Conservation (phyloP, 2,329 filamentous ascomycete species). For the Ophiosphaerella herpotricha region DNA sequence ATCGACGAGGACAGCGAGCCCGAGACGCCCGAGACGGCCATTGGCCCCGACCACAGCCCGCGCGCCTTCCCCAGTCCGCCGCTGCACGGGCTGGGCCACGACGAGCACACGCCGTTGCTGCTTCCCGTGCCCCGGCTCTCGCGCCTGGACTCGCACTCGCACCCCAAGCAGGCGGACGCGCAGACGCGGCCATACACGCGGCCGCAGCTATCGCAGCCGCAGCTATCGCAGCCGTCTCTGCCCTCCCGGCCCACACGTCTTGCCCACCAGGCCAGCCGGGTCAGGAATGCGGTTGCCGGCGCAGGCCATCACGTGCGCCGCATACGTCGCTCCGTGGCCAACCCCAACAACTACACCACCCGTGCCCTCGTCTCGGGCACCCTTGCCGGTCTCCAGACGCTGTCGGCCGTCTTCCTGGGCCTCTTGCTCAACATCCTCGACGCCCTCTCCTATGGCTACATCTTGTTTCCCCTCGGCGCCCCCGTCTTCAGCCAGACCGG, state of each 20-base stretch:
- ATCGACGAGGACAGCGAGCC: constrained; percentile 68
- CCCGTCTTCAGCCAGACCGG: constrained; percentile 84
- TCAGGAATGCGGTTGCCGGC: constrained; percentile 22
- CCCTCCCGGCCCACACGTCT: constrained; percentile 4
- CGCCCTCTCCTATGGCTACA: constrained; percentile 87
- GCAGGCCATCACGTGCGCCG: constrained; percentile 27
- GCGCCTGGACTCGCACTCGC: constrained; percentile 19
- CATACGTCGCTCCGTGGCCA: constrained; percentile 48
- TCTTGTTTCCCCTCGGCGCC: constrained; percentile 88
- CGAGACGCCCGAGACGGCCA: constrained; percentile 52
- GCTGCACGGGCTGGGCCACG: constrained; percentile 31
- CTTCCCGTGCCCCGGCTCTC: constrained; percentile 34
- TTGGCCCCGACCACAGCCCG: constrained; percentile 20
- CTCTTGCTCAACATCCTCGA: constrained; percentile 91
- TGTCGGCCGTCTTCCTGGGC: constrained; percentile 88
- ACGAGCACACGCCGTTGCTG: constrained; percentile 47
- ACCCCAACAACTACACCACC: constrained; percentile 74
- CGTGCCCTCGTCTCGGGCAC: constrained; percentile 66
- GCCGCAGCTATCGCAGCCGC: constrained; percentile 17
- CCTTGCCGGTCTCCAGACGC: constrained; percentile 68
- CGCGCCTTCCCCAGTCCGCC: constrained; percentile 32
- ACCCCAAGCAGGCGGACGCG: constrained; percentile 15
- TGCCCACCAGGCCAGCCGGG: constrained; percentile 22
- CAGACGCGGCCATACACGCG: constrained; percentile 9
- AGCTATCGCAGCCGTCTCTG: no score